Conservation (phyloP, 345 rosid species). For the Nasturtium officinale region DNA sequence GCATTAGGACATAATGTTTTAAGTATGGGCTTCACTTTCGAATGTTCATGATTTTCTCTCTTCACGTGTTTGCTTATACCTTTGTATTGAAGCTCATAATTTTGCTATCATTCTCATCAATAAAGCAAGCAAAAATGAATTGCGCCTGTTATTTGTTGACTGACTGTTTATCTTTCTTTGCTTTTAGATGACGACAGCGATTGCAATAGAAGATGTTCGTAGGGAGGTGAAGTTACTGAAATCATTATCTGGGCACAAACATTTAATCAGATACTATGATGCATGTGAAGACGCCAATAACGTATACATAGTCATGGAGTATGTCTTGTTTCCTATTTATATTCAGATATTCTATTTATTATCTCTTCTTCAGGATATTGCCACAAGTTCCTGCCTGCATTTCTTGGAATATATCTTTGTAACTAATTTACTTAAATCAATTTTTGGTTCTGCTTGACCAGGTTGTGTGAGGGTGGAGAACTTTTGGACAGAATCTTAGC, state of each 20-base stretch:
- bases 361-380: conserved; percentile 2
- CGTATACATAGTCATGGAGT: conserved; percentile 94
- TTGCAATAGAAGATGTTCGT: conserved; percentile 88
- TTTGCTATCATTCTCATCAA: background rate
- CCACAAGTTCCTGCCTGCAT: background rate
- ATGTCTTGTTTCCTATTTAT: conserved; percentile 50
- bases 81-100: background rate
- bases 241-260: conserved; percentile 74
- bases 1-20: conserved; percentile 24
- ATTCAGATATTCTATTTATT: background rate
- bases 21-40: conserved; percentile 18
- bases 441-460: conserved; percentile 41
- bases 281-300: conserved; percentile 86
- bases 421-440: conserved; percentile 1
- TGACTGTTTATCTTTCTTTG: conserved; percentile 15
- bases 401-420: conserved; percentile 13
- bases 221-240: conserved; percentile 83
- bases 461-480: conserved; percentile 88
- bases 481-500: conserved; percentile 86
- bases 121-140: background rate
- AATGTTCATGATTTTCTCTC: conserved; percentile 17
- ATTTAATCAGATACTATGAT: conserved; percentile 73
- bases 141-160: conserved; percentile 7
- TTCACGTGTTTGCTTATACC: conserved; percentile 12
- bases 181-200: conserved; percentile 87